These are phyloP conservation scores for Clonostachys sp. DNA, from an alignment of 2,329 filamentous ascomycete genomes.

Conservation along the genomic window DNA sequence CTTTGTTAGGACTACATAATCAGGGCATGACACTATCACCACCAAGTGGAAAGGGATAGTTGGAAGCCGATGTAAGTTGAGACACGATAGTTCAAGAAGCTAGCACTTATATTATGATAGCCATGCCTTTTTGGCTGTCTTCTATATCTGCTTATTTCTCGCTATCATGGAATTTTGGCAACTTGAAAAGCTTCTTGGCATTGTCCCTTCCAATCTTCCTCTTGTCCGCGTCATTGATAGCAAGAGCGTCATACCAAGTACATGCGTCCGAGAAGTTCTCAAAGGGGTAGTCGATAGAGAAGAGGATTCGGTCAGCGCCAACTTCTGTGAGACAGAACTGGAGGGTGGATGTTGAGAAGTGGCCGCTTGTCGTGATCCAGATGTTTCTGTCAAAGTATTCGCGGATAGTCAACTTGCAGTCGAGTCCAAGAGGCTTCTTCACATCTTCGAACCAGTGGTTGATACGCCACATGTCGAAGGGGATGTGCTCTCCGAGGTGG, in stretches of 20 bases:
- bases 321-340: conserved; percentile 43
- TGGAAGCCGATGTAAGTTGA: no score
- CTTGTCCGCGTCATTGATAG: conserved; percentile 24
- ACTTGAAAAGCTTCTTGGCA: conserved; percentile 33
- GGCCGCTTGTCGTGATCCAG: conserved; percentile 52
- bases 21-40: no score
- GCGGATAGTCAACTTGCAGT: conserved; percentile 41
- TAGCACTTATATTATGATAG: no score
- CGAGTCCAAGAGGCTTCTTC: conserved; percentile 42
- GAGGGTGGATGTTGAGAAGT: conserved; percentile 49
- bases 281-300: conserved; percentile 48
- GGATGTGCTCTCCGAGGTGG: conserved; percentile 43
- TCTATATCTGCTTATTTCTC: no score
- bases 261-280: conserved; percentile 37
- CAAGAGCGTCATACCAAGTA: conserved; percentile 31
- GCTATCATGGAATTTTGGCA: conserved; percentile 24
- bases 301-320: conserved; percentile 44
- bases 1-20: no score
- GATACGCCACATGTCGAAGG: conserved; percentile 43
- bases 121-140: no score
- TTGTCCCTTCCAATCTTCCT: conserved; percentile 36
- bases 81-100: no score
- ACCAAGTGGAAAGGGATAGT: no score
- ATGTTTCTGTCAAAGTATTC: conserved; percentile 52
- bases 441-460: conserved; percentile 52